Evolutionary conservation across 179 eudicot species (phyloP).

Genomic region (Vitellaria paradoxa): DNA sequence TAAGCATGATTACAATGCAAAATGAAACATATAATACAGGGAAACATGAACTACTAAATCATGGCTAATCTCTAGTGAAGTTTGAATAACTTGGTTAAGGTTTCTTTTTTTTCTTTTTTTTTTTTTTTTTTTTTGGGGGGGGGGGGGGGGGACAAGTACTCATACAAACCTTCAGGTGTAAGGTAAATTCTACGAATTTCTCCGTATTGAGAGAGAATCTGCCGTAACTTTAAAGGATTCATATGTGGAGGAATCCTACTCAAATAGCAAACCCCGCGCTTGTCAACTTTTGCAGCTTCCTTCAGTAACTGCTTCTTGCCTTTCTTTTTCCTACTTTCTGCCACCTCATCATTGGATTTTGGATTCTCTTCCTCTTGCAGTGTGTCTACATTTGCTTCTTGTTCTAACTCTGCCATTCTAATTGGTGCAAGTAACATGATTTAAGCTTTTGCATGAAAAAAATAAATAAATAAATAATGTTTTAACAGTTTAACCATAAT

Average conservation of each 20-base stretch:
- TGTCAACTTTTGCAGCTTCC: constrained; percentile 54
- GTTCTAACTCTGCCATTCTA: constrained; percentile 24
- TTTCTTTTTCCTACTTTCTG: constrained; percentile 34
- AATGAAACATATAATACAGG: neutral
- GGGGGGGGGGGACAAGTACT: too few relatives aligned
- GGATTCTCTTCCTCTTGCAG: constrained; percentile 9
- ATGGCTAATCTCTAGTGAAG: neutral
- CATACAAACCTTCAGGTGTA: constrained; percentile 58
- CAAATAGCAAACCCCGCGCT: constrained; percentile 81
- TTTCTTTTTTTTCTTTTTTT: too few relatives aligned
- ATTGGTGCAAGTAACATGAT: too few relatives aligned
- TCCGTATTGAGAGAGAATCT: constrained; percentile 62
- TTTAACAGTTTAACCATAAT: too few relatives aligned
- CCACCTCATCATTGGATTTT: constrained; percentile 17
- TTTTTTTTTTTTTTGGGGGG: too few relatives aligned
- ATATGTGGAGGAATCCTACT: constrained; percentile 84
- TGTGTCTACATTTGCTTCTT: neutral
- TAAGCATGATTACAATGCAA: neutral
- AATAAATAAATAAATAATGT: too few relatives aligned
- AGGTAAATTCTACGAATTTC: constrained; percentile 76
- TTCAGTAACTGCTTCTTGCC: constrained; percentile 38
- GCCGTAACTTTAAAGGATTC: constrained; percentile 80
- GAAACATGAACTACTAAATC: neutral
- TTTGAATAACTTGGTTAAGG: neutral
- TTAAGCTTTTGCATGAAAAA: too few relatives aligned